Conservation (phyloP, 345 rosid genomes). For the Hibiscus tridactylites region DNA sequence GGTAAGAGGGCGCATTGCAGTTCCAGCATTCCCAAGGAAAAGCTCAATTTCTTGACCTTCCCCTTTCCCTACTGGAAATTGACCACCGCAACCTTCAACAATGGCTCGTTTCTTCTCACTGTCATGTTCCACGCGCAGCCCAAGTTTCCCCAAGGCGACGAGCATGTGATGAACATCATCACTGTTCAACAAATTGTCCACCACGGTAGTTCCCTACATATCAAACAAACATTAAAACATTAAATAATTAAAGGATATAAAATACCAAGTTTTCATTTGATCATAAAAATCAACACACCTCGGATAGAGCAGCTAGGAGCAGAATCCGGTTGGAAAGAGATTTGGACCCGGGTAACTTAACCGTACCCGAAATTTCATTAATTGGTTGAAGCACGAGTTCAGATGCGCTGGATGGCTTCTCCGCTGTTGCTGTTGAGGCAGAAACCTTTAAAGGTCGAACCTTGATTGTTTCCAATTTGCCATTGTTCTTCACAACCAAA, state of each 20-base stretch:
- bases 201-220: constrained; percentile 74
- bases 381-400: constrained; percentile 86
- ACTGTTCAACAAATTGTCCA: constrained; percentile 82
- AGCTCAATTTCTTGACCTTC: constrained; percentile 51
- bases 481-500: constrained; percentile 26
- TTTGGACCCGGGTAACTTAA: constrained; percentile 86
- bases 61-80: constrained; percentile 55
- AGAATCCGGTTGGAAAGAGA: constrained; percentile 89
- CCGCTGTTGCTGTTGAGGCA: constrained; percentile 54
- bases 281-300: constrained; percentile 36
- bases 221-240: neutral
- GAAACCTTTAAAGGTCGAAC: constrained; percentile 30
- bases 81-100: constrained; percentile 84
- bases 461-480: neutral
- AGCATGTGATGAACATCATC: constrained; percentile 92
- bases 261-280: neutral
- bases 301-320: constrained; percentile 89
- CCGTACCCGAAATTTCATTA: constrained; percentile 70
- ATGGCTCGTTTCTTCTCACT: constrained; percentile 44
- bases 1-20: constrained; percentile 95
- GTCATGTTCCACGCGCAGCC: constrained; percentile 55
- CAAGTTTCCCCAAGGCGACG: constrained; percentile 69
- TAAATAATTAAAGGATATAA: too few relatives aligned
- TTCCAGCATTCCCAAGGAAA: constrained; percentile 96
- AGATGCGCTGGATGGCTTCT: constrained; percentile 56